Evolutionary conservation across 202 grass and related monocot genomes (phyloP).

Genomic region (Panicum hallii): DNA sequence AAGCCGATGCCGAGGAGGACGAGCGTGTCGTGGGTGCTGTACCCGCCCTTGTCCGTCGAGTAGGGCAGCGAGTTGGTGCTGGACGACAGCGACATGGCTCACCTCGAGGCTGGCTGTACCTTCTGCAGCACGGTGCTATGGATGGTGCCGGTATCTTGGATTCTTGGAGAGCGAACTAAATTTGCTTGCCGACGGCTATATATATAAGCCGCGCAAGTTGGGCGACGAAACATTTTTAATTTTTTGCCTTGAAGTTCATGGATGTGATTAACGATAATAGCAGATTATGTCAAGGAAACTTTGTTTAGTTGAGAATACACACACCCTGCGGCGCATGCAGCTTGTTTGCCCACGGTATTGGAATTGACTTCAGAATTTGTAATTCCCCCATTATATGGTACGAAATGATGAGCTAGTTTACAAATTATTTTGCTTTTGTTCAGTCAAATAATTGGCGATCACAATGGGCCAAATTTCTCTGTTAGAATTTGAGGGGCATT

Average conservation of each 20-base stretch:
- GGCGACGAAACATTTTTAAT: not conserved
- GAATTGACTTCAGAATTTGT: not conserved
- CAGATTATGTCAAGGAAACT: slow-evolving; percentile 12
- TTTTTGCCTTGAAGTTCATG: slow-evolving; percentile 1
- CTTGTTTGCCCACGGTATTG: slow-evolving; percentile 29
- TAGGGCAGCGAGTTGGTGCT: slow-evolving; percentile 49
- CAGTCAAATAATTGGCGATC: not conserved
- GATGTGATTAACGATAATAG: not conserved
- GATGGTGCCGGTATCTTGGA: slow-evolving; percentile 7
- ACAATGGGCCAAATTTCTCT: not conserved
- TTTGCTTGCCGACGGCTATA: not conserved
- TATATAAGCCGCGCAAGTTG: slow-evolving; percentile 31
- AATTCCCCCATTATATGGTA: not conserved
- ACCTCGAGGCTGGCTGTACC: not conserved
- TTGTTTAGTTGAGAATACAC: not conserved
- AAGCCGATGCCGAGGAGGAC: slow-evolving; percentile 59
- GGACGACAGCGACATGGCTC: slow-evolving; percentile 50
- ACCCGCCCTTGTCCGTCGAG: slow-evolving; percentile 56
- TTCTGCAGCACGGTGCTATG: not conserved
- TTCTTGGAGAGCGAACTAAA: not conserved
- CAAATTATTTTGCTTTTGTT: not conserved
- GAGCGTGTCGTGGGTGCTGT: slow-evolving; percentile 60
- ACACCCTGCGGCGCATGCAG: not conserved
- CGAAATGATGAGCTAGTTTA: not conserved
- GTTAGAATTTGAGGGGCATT: not conserved